Conservation (phyloP, 2,329 filamentous ascomycete species). For the Drechslera avenae region DNA sequence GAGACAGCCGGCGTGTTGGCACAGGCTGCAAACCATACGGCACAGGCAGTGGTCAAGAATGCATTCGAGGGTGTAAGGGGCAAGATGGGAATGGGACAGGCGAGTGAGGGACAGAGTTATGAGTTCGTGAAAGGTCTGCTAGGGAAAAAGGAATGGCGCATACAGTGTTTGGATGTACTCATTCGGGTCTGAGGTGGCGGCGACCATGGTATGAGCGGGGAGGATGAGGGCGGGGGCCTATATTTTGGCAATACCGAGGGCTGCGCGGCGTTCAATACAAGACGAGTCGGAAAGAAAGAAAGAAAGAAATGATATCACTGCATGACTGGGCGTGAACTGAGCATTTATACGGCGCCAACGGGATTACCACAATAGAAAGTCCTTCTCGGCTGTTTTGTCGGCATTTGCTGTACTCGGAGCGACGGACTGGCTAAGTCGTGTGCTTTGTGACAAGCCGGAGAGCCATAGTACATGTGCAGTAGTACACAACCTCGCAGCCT, state of each 20-base stretch:
- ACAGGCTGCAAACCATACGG: constrained; percentile 65
- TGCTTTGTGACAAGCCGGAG: background rate
- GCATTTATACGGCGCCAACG: constrained; percentile 32
- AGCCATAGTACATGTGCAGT: background rate
- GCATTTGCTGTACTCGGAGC: background rate
- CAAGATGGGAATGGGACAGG: constrained; percentile 36
- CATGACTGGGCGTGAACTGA: constrained; percentile 24
- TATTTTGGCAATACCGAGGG: background rate
- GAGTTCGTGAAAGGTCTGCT: constrained; percentile 86
- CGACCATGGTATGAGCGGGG: background rate
- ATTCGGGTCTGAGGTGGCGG: constrained; percentile 62
- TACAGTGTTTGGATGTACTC: constrained; percentile 89
- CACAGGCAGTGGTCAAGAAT: constrained; percentile 35
- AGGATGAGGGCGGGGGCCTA: background rate
- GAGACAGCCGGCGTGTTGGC: constrained; percentile 69
- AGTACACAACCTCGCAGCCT: background rate
- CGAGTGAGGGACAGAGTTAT: constrained; percentile 66
- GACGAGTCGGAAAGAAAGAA: background rate
- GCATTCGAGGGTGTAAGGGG: constrained; percentile 36
- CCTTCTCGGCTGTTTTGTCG: too few species aligned
- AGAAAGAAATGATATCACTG: constrained; percentile 9
- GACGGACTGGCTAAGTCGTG: background rate
- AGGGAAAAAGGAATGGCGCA: constrained; percentile 83
- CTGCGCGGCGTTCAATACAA: constrained; percentile 1
- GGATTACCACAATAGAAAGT: constrained; percentile 7